Conservation (phyloP, 768 basidiomycete genomes). For the Rhizopogon salebrosus region DNA sequence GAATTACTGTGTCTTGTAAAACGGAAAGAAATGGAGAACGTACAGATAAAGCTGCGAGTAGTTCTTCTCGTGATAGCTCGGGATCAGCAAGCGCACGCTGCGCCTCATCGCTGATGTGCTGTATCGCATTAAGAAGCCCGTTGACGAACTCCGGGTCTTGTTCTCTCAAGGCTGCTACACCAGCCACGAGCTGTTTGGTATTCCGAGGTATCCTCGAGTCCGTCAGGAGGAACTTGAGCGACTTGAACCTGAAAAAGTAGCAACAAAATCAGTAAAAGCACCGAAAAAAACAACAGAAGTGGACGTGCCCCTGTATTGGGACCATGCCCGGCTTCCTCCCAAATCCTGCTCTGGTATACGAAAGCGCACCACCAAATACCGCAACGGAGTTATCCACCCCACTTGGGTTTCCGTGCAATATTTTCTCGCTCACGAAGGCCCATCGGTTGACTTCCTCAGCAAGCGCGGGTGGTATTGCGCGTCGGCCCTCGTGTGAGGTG, state of each 20-base stretch:
- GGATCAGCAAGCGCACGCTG: constrained; percentile 67
- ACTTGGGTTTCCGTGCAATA: constrained; percentile 94
- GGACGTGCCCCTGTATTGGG: constrained; percentile 72
- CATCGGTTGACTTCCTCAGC: constrained; percentile 86
- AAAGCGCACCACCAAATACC: constrained; percentile 87
- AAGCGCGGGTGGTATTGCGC: constrained; percentile 53
- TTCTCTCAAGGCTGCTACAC: constrained; percentile 69
- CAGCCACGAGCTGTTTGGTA: constrained; percentile 90
- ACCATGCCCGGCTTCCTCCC: constrained; percentile 80
- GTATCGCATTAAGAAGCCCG: constrained; percentile 74
- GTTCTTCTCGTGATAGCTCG: constrained; percentile 57
- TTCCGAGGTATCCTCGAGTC: constrained; percentile 92
- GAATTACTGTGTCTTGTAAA: neutral
- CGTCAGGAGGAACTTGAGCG: constrained; percentile 83
- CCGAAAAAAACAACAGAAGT: neutral
- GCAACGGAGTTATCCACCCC: constrained; percentile 96
- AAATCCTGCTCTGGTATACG: constrained; percentile 80
- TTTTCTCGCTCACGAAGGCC: constrained; percentile 94
- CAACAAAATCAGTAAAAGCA: constrained; percentile 10
- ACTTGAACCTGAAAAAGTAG: constrained; percentile 68
- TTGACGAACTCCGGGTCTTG: constrained; percentile 86
- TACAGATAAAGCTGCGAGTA: constrained; percentile 68
- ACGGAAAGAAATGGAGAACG: constrained; percentile 27
- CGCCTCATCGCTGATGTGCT: constrained; percentile 81
- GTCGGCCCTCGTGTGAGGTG: constrained; percentile 59